Evolutionary conservation across 228 moss, liverwort and hornwort species (phyloP), one percentile per base, ranked within the genome.

Genomic region (Sphagnum fallax): DNA sequence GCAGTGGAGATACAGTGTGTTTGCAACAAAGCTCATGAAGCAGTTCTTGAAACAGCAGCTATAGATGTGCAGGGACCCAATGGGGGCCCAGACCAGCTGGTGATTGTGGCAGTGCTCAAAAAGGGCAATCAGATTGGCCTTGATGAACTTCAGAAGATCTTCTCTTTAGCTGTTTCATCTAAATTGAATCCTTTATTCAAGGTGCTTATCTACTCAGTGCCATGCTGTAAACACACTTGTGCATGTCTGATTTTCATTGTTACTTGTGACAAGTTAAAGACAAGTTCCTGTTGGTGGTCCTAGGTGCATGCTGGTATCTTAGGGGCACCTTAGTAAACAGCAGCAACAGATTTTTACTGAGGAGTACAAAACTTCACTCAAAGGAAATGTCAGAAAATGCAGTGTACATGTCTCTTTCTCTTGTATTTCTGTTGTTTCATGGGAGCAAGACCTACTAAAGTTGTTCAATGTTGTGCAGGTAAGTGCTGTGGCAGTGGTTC

Each of bases 111-210:
- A 61, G 94, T 94, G 69, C 69, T 92, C 9, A 92, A 84, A 80
- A 87, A 83, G 49, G 89, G 92, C 16, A 61, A 68, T 70, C 15
- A 62, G 13, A 52, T 78, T 4, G 64, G 67, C 65, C 68, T 68
- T 53, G 59, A 75, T 53, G 85, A 77, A 52, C 79, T 88, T 49
- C 87, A 72, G 63, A 82, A 75, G 66, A 73, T 62, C 0, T 76
- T 98, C 76, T 70, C 84, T 52, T 71, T 77, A 58, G 68, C 89
- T 61, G 65, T 94, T 51, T 85, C 85, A 65, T 75, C 84, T 70
- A 87, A 85, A 52, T 79, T 98, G 68, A 98, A 90, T 75, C 98
- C 94, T 13, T 79, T 94, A 53, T 98, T 98, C 82, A 98, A 98
- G 98, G 97, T 97, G 76, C 68, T 8, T 13, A 65, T 53, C 12